A percentile compares a stretch with the other conserved stretches of the same genome.
Conservation (phyloP, 1,284 basidiomycete genomes). For the Trichosporon faecale region DNA sequence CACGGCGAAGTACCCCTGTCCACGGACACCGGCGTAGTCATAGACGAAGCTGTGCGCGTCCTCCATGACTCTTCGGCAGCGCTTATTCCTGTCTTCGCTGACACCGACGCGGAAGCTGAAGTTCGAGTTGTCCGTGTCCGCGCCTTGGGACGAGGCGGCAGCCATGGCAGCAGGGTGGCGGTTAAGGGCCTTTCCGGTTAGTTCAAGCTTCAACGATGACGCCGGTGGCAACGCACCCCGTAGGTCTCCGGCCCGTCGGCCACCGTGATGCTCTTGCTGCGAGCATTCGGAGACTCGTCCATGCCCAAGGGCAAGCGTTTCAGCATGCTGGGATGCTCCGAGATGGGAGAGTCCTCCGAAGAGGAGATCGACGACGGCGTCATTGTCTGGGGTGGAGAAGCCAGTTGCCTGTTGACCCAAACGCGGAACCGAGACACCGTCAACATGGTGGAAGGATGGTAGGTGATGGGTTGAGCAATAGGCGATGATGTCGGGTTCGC, state of each 20-base stretch:
- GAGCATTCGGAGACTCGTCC: constrained; percentile 59
- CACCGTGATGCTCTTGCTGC: constrained; percentile 69
- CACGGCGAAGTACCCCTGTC: constrained; percentile 96
- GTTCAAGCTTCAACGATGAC: not conserved
- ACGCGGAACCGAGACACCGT: not conserved
- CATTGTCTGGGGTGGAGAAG: constrained; percentile 12
- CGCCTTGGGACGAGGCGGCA: not conserved
- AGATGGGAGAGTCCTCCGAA: constrained; percentile 21
- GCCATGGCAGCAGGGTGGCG: constrained; percentile 46
- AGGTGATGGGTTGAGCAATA: not conserved
- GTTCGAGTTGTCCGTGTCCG: constrained; percentile 29
- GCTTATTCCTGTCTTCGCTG: constrained; percentile 76
- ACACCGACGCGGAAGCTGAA: constrained; percentile 76
- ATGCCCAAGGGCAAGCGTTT: constrained; percentile 37
- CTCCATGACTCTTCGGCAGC: constrained; percentile 91
- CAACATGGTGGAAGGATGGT: not conserved
- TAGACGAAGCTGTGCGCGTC: constrained; percentile 95
- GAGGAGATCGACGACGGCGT: constrained; percentile 20
- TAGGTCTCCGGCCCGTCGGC: constrained; percentile 68
- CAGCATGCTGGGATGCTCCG: constrained; percentile 12
- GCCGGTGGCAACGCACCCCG: constrained; percentile 59
- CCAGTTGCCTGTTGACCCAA: constrained; percentile 7
- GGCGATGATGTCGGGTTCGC: not conserved
- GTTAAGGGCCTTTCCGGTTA: constrained; percentile 47
- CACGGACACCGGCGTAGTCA: constrained; percentile 83